Conservation (phyloP, 2,329 filamentous ascomycete genomes). For the Fusarium phyllophilum region DNA sequence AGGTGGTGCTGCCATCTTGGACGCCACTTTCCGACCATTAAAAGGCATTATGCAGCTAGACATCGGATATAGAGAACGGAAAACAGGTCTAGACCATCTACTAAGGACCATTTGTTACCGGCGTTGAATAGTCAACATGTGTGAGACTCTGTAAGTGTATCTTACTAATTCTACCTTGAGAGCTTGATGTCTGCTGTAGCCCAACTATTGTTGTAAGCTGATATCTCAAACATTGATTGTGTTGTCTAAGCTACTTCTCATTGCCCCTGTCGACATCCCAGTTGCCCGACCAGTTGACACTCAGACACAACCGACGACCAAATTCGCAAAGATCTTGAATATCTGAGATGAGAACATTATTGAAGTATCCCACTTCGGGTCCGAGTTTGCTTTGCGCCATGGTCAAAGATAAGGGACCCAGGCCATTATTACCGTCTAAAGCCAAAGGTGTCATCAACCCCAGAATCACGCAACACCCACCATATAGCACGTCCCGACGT, state of each 20-base stretch:
- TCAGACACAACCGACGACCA: neutral
- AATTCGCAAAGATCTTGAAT: too few species aligned
- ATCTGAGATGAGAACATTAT: rapidly evolving
- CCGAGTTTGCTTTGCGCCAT: neutral
- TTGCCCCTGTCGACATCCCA: neutral
- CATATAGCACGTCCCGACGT: slow-evolving; percentile 1
- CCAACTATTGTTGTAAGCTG: rapidly evolving
- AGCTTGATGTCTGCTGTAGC: rapidly evolving
- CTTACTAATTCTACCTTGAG: too few species aligned
- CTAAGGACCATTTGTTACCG: neutral
- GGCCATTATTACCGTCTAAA: neutral
- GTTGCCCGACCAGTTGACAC: rapidly evolving
- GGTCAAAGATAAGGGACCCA: neutral
- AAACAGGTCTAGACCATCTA: neutral
- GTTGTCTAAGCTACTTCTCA: neutral
- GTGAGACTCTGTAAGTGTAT: neutral
- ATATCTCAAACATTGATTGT: rapidly evolving
- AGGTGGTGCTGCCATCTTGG: neutral
- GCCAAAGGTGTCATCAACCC: slow-evolving; percentile 14
- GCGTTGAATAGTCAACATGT: neutral
- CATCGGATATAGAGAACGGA: neutral
- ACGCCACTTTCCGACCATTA: neutral
- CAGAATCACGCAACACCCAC: slow-evolving; percentile 13
- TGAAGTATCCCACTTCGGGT: neutral
- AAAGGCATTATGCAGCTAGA: neutral